Evolutionary conservation across 202 grass and related monocot genomes (phyloP), one percentile per base, ranked within the genome.

Genomic region (Alloteropsis angusta): DNA sequence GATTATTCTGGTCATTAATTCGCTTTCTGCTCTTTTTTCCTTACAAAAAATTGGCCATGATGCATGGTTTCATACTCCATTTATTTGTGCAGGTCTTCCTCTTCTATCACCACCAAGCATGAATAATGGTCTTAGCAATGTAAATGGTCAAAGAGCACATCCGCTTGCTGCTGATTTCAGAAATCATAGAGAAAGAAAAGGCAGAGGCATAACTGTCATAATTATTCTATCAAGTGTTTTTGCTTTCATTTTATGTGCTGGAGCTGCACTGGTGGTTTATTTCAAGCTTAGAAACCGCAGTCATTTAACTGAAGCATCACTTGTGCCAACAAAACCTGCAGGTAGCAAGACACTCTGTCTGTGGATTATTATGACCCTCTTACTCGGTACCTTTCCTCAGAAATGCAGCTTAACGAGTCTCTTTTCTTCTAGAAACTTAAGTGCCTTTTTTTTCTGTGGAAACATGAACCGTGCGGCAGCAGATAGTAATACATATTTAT

Each of bases 181-280:
- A 88, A 96, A 85, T 56, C 71, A 75, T 43, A 86, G 73, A 75
- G 90, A 83, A 52, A 96, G 56, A 46, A 85, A 91, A 87, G 79
- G 87, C 49, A 87, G 75, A 34, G 78, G 81, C 38, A 80, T 93
- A 77, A 76, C 89, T 72, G 70, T 85, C 28, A 93, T 99, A 81
- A 82, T 99, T 68, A 50, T 93, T 91, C 60, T 99, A 46, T 93
- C 96, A 82, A 85, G 90, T 82, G 72, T 99, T 70, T 89, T 88
- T 74, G 82, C 92, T 48, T 83, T 91, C 48, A 72, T 91, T 82
- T 88, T 99, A 85, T 93, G 86, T 89, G 73, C 68, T 79, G 96
- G 86, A 83, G 88, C 74, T 79, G 82, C 76, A 76, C 84, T 91
- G 88, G 69, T 84, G 69, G 78, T 91, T 74, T 84, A 89, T 75